phyloP scores from a whole-genome alignment of 2,329 filamentous ascomycete genomes.

The Epichloe elymi region DNA sequence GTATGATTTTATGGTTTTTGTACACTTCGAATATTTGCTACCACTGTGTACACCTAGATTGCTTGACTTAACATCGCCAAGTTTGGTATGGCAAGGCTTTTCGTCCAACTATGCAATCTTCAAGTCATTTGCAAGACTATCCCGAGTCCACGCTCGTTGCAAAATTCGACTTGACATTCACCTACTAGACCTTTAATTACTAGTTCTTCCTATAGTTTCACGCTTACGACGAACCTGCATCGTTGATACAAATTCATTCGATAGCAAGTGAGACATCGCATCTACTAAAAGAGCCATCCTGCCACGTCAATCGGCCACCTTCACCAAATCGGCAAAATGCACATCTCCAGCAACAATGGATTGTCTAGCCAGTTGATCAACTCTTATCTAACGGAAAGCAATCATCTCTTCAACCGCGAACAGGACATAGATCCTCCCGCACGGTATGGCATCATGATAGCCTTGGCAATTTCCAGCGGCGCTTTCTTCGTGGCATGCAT shows the following conservation, averaged over 20 bases:
- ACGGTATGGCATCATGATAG: conserved; percentile 7
- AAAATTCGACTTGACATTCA: neutral
- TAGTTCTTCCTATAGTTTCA: neutral
- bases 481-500: conserved; percentile 7
- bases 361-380: neutral
- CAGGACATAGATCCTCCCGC: conserved; percentile 2
- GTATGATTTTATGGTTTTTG: neutral
- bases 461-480: conserved; percentile 6
- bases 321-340: neutral
- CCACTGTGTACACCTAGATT: neutral
- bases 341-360: neutral
- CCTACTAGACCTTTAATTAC: neutral
- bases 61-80: neutral
- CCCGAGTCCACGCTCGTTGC: neutral
- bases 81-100: neutral
- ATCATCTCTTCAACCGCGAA: conserved; percentile 4
- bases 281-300: neutral
- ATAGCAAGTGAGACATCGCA: neutral
- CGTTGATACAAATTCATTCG: neutral
- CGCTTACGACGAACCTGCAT: neutral
- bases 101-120: neutral
- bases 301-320: neutral
- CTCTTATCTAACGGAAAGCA: neutral
- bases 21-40: neutral
- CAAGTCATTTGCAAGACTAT: neutral